phyloP scores from a whole-genome alignment of 73 alveolate species.

The Effrenium voratum region DNA sequence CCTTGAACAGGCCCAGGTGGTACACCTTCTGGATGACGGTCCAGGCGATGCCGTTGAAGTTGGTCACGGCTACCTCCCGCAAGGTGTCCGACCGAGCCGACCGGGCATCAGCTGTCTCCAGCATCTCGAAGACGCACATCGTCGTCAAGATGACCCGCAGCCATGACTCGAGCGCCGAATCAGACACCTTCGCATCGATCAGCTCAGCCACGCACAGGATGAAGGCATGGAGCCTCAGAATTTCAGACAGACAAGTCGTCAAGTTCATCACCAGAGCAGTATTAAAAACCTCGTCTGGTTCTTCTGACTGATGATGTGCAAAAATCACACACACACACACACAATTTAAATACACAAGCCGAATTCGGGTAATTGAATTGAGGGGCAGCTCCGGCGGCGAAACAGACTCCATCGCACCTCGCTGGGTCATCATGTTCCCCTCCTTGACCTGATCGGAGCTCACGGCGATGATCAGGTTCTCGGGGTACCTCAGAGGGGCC shows the following conservation, averaged over 20 bases:
- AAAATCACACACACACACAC: no score
- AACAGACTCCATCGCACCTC: background rate
- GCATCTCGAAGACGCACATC: background rate
- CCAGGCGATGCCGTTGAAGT: background rate
- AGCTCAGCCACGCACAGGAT: background rate
- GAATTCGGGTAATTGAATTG: no score
- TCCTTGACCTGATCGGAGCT: background rate
- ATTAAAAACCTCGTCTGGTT: no score
- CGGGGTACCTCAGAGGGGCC: background rate
- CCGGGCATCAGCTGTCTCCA: background rate
- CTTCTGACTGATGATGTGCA: no score
- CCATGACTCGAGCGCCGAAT: background rate
- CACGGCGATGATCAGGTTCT: background rate
- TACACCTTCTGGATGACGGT: constrained; percentile 3
- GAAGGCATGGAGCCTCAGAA: background rate
- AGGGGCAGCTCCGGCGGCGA: background rate
- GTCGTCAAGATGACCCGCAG: background rate
- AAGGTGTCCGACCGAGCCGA: background rate
- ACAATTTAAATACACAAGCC: no score
- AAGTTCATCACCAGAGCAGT: no score
- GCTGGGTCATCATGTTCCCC: background rate
- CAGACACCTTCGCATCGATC: background rate
- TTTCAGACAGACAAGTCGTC: no score
- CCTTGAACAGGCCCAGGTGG: background rate
- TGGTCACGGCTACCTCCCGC: background rate